phyloP scores from a whole-genome alignment of 2,329 filamentous ascomycete genomes.

The Tolypocladium inflatum region DNA sequence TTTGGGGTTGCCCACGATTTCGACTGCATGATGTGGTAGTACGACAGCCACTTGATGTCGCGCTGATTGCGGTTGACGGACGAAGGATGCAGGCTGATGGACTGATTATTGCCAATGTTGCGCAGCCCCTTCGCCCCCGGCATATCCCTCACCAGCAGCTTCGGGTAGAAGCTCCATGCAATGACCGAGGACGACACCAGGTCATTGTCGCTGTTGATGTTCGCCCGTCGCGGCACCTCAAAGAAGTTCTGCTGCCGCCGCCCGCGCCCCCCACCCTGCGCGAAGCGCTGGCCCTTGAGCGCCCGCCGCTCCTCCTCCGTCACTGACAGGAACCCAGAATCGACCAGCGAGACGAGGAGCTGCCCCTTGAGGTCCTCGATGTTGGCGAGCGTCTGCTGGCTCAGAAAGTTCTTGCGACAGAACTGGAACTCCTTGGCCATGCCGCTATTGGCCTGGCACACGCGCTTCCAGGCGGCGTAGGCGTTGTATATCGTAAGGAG shows the following conservation, averaged over 20 bases:
- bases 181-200: conserved; percentile 71
- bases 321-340: conserved; percentile 73
- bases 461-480: conserved; percentile 78
- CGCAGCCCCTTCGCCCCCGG: conserved; percentile 65
- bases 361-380: conserved; percentile 96
- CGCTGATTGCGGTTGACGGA: conserved; percentile 73
- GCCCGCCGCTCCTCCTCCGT: conserved; percentile 61
- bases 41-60: conserved; percentile 74
- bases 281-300: conserved; percentile 60
- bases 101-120: conserved; percentile 88
- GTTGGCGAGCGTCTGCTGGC: conserved; percentile 75
- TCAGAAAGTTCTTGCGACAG: conserved; percentile 91
- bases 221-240: conserved; percentile 65
- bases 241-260: conserved; percentile 68
- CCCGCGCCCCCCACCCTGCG: conserved; percentile 32
- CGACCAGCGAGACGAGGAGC: conserved; percentile 72
- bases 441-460: conserved; percentile 56
- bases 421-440: conserved; percentile 74
- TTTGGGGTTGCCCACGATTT: conserved; percentile 49
- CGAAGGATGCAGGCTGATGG: conserved; percentile 75
- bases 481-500: conserved; percentile 90
- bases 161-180: conserved; percentile 93
- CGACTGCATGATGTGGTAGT: conserved; percentile 96
- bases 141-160: conserved; percentile 72
- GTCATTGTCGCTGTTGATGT: conserved; percentile 73